Conservation (phyloP, 305 asterid genomes). For the Rubia occidens region DNA sequence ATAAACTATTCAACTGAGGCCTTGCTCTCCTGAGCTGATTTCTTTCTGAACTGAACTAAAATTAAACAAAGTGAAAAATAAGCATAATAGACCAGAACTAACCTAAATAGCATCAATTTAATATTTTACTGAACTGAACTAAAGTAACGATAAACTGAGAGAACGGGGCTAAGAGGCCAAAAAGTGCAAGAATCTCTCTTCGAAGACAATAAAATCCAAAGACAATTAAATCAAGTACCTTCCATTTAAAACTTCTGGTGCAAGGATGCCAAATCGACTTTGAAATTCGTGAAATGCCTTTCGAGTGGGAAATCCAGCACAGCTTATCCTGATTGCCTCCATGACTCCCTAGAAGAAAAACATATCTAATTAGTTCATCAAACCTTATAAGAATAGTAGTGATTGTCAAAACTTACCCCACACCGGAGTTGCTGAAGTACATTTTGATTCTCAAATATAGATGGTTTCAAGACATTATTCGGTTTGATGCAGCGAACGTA, state of each 20-base stretch:
- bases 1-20: not conserved
- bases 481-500: slow-evolving; percentile 88
- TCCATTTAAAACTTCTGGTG: slow-evolving; percentile 42
- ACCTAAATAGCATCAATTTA: too few relatives aligned
- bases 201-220: not conserved
- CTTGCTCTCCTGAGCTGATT: too few relatives aligned
- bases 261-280: slow-evolving; percentile 59
- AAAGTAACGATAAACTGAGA: too few relatives aligned
- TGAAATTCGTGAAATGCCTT: slow-evolving; percentile 67
- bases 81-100: too few relatives aligned
- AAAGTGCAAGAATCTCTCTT: not conserved
- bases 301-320: slow-evolving; percentile 95
- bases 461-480: slow-evolving; percentile 77
- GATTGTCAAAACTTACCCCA: slow-evolving; percentile 48
- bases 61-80: too few relatives aligned
- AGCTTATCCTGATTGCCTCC: slow-evolving; percentile 96
- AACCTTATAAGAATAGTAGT: slow-evolving; percentile 10
- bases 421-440: slow-evolving; percentile 89
- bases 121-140: too few relatives aligned
- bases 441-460: slow-evolving; percentile 73
- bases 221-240: slow-evolving; percentile 36
- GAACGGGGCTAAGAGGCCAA: not conserved
- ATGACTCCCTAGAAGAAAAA: slow-evolving; percentile 58
- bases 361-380: slow-evolving; percentile 14
- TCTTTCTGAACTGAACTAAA: too few relatives aligned